Evolutionary conservation across 108 stramenopile species (phyloP).

Genomic region (Cyclostephanos tholiformis): DNA sequence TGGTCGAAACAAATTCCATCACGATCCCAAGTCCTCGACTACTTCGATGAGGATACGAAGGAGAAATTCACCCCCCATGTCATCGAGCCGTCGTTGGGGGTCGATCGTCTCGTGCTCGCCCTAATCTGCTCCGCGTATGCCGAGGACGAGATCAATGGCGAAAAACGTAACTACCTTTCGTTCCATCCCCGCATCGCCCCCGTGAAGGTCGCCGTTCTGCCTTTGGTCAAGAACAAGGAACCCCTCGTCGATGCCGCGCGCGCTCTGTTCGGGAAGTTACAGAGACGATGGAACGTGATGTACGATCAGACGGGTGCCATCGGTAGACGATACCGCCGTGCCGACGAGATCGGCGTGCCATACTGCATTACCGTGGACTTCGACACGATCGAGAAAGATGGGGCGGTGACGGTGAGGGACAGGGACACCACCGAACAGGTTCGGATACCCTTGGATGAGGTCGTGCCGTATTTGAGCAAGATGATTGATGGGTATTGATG

Average conservation of each 20-base stretch:
- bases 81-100: slow-evolving; percentile 96
- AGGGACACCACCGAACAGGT: slow-evolving; percentile 95
- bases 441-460: slow-evolving; percentile 87
- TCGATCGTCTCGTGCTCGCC: slow-evolving; percentile 92
- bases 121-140: slow-evolving; percentile 92
- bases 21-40: slow-evolving; percentile 72
- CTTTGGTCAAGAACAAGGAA: slow-evolving; percentile 95
- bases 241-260: slow-evolving; percentile 79
- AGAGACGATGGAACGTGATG: slow-evolving; percentile 74
- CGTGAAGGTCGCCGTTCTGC: slow-evolving; percentile 93
- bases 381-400: slow-evolving; percentile 92
- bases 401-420: slow-evolving; percentile 92
- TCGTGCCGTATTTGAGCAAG: slow-evolving; percentile 81
- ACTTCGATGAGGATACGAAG: slow-evolving; percentile 90
- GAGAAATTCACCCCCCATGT: slow-evolving; percentile 95
- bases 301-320: slow-evolving; percentile 93
- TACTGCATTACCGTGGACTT: slow-evolving; percentile 98
- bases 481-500: slow-evolving; percentile 78
- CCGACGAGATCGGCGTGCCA: slow-evolving; percentile 95
- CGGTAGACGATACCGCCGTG: slow-evolving; percentile 91
- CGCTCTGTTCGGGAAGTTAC: slow-evolving; percentile 74
- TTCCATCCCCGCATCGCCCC: slow-evolving; percentile 94
- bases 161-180: slow-evolving; percentile 88
- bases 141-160: slow-evolving; percentile 90
- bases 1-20: neutral